Evolutionary conservation across 2,329 filamentous ascomycete species (phyloP).

Genomic region (Colletotrichum musae): DNA sequence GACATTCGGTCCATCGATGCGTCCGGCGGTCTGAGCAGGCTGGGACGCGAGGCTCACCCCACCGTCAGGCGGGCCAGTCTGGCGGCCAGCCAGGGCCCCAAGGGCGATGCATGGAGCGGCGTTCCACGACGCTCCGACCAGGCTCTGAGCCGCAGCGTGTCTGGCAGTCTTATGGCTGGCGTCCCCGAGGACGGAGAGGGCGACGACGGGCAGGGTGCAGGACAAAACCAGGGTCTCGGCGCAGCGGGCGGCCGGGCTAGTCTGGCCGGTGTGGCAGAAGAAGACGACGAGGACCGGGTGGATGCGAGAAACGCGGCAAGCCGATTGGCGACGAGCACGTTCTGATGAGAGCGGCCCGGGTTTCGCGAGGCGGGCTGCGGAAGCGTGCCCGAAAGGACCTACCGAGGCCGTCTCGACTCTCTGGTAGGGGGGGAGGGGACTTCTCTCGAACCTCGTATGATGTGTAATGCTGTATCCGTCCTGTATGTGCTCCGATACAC

Average conservation of each 20-base stretch:
- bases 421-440: slow-evolving; percentile 12
- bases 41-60: slow-evolving; percentile 91
- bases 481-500: slow-evolving; percentile 38
- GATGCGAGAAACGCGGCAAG: slow-evolving; percentile 97
- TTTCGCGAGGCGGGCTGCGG: slow-evolving; percentile 21
- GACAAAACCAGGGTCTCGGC: slow-evolving; percentile 53
- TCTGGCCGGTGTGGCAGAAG: slow-evolving; percentile 76
- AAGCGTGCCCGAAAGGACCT: slow-evolving; percentile 21
- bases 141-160: slow-evolving; percentile 82
- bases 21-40: slow-evolving; percentile 88
- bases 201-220: slow-evolving; percentile 55
- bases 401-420: slow-evolving; percentile 18
- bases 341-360: slow-evolving; percentile 63
- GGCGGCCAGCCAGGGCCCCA: slow-evolving; percentile 91
- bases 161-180: slow-evolving; percentile 77
- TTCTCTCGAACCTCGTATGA: slow-evolving; percentile 33
- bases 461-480: slow-evolving; percentile 40
- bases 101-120: slow-evolving; percentile 98
- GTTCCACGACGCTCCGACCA: slow-evolving; percentile 84
- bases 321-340: slow-evolving; percentile 93
- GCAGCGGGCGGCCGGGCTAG: slow-evolving; percentile 61
- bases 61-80: slow-evolving; percentile 80
- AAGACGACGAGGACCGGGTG: slow-evolving; percentile 92
- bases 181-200: slow-evolving; percentile 73
- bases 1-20: slow-evolving; percentile 95